phyloP scores from a whole-genome alignment of 805 yeast species.

The Candida dajiaensis region DNA sequence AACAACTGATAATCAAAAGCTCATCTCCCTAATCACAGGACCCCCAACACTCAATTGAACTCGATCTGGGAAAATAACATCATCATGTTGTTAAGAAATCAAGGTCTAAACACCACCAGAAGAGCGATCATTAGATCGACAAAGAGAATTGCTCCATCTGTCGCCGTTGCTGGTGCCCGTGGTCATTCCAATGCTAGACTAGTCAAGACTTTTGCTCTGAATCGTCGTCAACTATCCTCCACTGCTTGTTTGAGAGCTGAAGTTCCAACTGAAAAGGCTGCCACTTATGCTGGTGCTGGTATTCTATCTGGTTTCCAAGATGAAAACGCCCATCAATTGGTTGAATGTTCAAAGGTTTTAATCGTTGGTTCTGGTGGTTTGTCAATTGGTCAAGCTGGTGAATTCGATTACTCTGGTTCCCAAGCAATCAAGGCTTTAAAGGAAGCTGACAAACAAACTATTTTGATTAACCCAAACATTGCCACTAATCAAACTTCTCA shows the following conservation, averaged over 20 bases:
- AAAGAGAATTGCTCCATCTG: constrained; percentile 2
- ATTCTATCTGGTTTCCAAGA: constrained; percentile 50
- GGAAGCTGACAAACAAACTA: constrained; percentile 82
- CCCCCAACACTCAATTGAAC: not conserved
- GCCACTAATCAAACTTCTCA: constrained; percentile 97
- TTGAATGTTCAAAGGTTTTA: constrained; percentile 80
- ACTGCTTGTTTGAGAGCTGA: constrained; percentile 16
- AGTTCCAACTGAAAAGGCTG: constrained; percentile 14
- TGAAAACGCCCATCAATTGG: constrained; percentile 59
- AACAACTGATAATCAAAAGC: not conserved
- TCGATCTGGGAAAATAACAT: not conserved
- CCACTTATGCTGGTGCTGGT: constrained; percentile 56
- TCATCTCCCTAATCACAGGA: not conserved
- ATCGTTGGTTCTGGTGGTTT: constrained; percentile 97
- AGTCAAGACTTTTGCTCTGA: not conserved
- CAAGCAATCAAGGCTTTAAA: constrained; percentile 95
- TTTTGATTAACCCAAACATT: constrained; percentile 89
- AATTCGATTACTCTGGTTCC: constrained; percentile 94
- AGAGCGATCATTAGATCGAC: constrained; percentile 12
- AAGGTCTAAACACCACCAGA: constrained; percentile 21
- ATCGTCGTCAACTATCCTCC: constrained; percentile 14
- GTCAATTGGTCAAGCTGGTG: constrained; percentile 98
- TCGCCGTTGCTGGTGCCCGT: constrained; percentile 11
- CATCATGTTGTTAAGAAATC: constrained; percentile 24
- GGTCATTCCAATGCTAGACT: constrained; percentile 11